A percentile compares a stretch with the other conserved stretches of the same genome.
phyloP scores from a whole-genome alignment of 768 basidiomycete genomes.

The Crepidotus variabilis region DNA sequence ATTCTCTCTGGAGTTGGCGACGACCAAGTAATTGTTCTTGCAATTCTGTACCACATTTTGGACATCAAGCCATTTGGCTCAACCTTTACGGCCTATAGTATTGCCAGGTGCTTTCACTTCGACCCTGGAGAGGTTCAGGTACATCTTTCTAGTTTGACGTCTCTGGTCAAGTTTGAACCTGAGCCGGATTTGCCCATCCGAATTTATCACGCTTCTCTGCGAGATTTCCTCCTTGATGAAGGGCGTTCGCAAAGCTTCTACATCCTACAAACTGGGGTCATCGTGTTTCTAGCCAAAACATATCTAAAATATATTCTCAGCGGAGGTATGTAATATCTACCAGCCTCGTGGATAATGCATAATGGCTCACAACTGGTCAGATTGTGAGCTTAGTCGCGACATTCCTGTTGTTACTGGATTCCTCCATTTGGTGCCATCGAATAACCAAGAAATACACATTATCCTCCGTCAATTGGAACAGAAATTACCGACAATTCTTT shows the following conservation, averaged over 20 bases:
- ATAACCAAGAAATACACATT: too few relatives aligned
- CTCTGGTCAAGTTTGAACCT: background rate
- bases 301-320: background rate
- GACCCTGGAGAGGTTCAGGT: background rate
- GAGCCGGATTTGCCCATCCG: background rate
- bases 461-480: too few relatives aligned
- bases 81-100: background rate
- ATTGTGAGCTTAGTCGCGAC: too few relatives aligned
- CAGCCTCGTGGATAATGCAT: too few relatives aligned
- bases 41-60: background rate
- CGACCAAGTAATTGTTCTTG: background rate
- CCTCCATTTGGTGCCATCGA: too few relatives aligned
- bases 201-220: background rate
- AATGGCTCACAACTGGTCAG: too few relatives aligned
- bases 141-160: background rate
- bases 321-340: too few relatives aligned
- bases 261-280: background rate
- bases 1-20: slow-evolving; percentile 5
- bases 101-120: background rate
- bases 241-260: background rate
- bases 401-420: too few relatives aligned
- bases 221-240: background rate
- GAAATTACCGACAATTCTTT: too few relatives aligned
- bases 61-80: background rate
- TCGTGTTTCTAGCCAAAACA: background rate